Conservation (phyloP, 345 rosid species). For the Dovyalis caffra region DNA sequence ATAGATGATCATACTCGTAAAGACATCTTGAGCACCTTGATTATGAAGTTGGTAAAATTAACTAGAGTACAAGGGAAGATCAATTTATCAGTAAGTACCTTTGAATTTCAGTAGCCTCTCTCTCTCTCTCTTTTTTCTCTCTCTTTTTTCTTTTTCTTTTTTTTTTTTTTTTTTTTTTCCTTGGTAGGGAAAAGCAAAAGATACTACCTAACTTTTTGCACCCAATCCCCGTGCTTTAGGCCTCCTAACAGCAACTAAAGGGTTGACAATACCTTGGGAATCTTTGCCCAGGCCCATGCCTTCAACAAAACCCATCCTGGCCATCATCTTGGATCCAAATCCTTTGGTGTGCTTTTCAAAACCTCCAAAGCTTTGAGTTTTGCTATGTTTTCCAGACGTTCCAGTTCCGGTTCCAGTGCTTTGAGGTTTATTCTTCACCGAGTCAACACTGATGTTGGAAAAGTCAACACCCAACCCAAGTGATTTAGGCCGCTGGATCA, state of each 20-base stretch:
- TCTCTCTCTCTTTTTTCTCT: too few species aligned
- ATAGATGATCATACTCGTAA: too few species aligned
- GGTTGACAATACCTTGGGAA: slow-evolving; percentile 72
- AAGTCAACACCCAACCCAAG: slow-evolving; percentile 70
- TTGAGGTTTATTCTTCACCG: slow-evolving; percentile 32
- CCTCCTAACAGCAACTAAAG: slow-evolving; percentile 53
- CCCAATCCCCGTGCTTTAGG: slow-evolving; percentile 77
- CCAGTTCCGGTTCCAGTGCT: slow-evolving; percentile 3
- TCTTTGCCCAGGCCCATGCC: slow-evolving; percentile 78
- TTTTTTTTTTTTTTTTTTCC: too few species aligned
- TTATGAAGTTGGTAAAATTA: too few species aligned
- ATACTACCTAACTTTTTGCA: slow-evolving; percentile 38
- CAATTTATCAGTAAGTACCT: too few species aligned
- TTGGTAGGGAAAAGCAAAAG: neutral
- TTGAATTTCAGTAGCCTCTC: too few species aligned
- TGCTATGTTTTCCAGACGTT: neutral
- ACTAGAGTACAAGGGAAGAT: too few species aligned
- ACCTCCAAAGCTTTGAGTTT: slow-evolving; percentile 38
- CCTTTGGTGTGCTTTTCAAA: slow-evolving; percentile 89
- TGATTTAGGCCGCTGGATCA: slow-evolving; percentile 70
- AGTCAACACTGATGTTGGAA: slow-evolving; percentile 18
- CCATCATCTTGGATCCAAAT: slow-evolving; percentile 90
- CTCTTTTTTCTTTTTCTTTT: too few species aligned
- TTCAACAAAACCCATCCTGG: slow-evolving; percentile 84
- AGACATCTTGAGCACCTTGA: too few species aligned